A percentile compares a stretch with the other conserved stretches of the same genome.
These are phyloP conservation scores for Peronospora belbahrii DNA, from an alignment of 352 stramenopile genomes.

Conservation along the genomic window DNA sequence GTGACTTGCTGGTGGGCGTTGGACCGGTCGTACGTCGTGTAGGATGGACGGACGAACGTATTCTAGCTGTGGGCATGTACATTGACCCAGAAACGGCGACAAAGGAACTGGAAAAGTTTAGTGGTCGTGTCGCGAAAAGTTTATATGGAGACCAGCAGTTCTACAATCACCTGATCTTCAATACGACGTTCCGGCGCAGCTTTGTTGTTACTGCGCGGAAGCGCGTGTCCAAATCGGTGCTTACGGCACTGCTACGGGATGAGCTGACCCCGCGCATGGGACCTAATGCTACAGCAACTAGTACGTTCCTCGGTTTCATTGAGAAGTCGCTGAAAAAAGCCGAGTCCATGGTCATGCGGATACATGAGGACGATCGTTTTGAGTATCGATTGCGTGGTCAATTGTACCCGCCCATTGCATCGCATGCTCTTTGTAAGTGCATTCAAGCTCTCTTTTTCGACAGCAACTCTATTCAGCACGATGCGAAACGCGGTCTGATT, in stretches of 20 bases:
- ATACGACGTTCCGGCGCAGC: conserved; percentile 58
- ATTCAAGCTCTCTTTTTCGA: conserved; percentile 76
- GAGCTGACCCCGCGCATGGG: conserved; percentile 67
- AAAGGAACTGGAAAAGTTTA: conserved; percentile 49
- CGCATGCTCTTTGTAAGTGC: conserved; percentile 52
- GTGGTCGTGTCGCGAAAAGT: conserved; percentile 45
- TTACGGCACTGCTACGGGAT: conserved; percentile 56
- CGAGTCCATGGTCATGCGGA: conserved; percentile 67
- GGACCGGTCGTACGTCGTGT: conserved; percentile 68
- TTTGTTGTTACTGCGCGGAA: conserved; percentile 77
- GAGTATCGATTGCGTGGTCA: conserved; percentile 64
- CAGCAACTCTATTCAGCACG: conserved; percentile 71
- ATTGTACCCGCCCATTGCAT: conserved; percentile 65
- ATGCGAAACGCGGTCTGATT: conserved; percentile 66
- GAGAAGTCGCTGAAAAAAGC: conserved; percentile 80
- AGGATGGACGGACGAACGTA: conserved; percentile 78
- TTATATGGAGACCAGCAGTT: conserved; percentile 69
- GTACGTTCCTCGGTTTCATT: conserved; percentile 64
- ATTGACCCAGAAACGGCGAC: conserved; percentile 56
- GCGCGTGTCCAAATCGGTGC: conserved; percentile 63
- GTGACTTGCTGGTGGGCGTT: conserved; percentile 65
- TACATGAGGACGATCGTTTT: conserved; percentile 54
- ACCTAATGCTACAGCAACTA: conserved; percentile 35
- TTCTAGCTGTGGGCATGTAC: conserved; percentile 71
- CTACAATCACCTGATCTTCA: conserved; percentile 54